phyloP scores from a whole-genome alignment of 106 monocot species.

The Dendrobium huoshanense region DNA sequence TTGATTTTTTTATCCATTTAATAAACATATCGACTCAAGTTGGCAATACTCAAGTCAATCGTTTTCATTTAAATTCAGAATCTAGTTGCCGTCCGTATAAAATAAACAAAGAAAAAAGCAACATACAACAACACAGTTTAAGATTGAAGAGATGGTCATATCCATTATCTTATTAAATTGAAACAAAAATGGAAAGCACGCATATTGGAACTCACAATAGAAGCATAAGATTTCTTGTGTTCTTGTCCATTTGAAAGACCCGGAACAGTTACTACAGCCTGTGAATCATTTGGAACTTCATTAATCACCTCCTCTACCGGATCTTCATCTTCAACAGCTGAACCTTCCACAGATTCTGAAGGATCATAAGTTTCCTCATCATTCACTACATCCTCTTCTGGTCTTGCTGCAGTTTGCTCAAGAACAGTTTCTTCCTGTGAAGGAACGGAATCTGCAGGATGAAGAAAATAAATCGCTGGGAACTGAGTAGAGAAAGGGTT shows the following conservation, averaged over 20 bases:
- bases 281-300: slow-evolving; percentile 31
- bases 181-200: not conserved
- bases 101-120: not conserved
- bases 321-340: slow-evolving; percentile 45
- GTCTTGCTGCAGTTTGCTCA: slow-evolving; percentile 16
- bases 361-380: slow-evolving; percentile 33
- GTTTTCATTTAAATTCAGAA: not conserved
- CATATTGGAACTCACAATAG: slow-evolving; percentile 58
- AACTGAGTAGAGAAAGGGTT: not conserved
- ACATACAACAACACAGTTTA: not conserved
- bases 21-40: not conserved
- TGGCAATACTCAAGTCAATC: not conserved
- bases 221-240: slow-evolving; percentile 93
- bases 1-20: not conserved
- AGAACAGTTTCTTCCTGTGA: slow-evolving; percentile 22
- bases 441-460: slow-evolving; percentile 13
- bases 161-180: not conserved
- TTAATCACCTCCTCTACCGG: slow-evolving; percentile 51
- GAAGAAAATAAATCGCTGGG: not conserved
- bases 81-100: not conserved
- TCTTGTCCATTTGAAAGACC: slow-evolving; percentile 28
- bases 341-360: slow-evolving; percentile 40
- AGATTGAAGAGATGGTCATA: not conserved
- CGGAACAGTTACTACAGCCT: no score
- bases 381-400: slow-evolving; percentile 25